Evolutionary conservation across 345 rosid genomes (phyloP), one percentile per base, ranked within the genome.

Genomic region (Populus euphratica): DNA sequence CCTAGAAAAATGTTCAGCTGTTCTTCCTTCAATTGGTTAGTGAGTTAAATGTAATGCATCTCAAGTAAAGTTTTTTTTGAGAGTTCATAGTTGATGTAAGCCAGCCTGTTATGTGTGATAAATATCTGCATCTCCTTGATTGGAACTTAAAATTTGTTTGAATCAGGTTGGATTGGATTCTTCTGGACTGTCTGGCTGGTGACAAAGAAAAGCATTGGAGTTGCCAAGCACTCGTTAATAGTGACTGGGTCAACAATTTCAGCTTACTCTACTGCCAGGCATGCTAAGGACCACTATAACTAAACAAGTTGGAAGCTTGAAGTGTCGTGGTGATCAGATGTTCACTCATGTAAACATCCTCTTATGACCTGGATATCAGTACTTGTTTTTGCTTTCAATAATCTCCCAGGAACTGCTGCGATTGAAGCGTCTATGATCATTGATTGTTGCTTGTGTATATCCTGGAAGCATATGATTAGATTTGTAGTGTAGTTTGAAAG

Each of bases 121-220:
- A 67, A 33, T 35, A 65, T 31, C 27, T 29, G 2, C 2, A 10
- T n/a, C 50, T 27, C 21, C 47, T 20, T 72, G 68, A 14, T 67
- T 49, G 39, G 25, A 29, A 69, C 35, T 54, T 68, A 38, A 76
- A 36, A 35, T 62, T 76, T 25, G 23, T 79, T 72, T 82, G 78
- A 66, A 69, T 79, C 91, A 96, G 98, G 97, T 82, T 93, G 99
- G 99, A 80, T 90, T 66, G 94, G 93, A 66, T 93, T 95, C 82
- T 86, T 95, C 82, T 91, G 87, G 82, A 78, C 76, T 49, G 81
- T 88, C 69, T 96, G 93, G 97, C 70, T 91, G 87, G 94, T 87
- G 69, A 80, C 87, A 29, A 89, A 81, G 85, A 93, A 89, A 80
- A 82, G 90, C 61, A 12, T 85, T 6, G 87, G 87, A 31, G 83